Percentiles rank a stretch among this genome's conserved stretches.
These are phyloP conservation scores for Calycina herbarum DNA, from an alignment of 2,329 filamentous ascomycete species.

Conservation along the genomic window DNA sequence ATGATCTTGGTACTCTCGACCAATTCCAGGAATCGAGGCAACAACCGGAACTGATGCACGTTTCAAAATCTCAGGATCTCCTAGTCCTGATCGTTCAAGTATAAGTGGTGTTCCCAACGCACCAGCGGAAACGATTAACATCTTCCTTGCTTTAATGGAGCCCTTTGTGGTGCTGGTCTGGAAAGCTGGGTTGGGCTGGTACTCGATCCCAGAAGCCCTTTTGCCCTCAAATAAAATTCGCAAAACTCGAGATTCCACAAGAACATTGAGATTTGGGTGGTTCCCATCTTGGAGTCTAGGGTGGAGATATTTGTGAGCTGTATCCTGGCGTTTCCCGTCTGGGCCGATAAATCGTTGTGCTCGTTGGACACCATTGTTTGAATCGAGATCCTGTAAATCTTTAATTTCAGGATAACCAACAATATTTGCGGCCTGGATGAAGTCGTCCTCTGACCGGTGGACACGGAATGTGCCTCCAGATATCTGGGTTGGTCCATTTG, in stretches of 20 bases:
- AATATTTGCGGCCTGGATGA: conserved; percentile 47
- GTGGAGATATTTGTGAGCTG: conserved; percentile 53
- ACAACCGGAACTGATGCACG: conserved; percentile 45
- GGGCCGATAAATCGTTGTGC: conserved; percentile 47
- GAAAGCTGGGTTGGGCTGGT: conserved; percentile 45
- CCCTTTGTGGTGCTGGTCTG: conserved; percentile 22
- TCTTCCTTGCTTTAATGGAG: conserved; percentile 45
- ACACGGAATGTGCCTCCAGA: conserved; percentile 48
- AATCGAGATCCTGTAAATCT: conserved; percentile 52
- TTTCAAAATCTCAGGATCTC: conserved; percentile 47
- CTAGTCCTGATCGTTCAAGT: conserved; percentile 61
- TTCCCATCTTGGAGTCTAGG: conserved; percentile 46
- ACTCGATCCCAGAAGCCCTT: conserved; percentile 47
- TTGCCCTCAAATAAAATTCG: conserved; percentile 48
- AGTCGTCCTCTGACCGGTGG: conserved; percentile 44
- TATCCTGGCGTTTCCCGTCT: conserved; percentile 54
- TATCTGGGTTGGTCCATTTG: conserved; percentile 53
- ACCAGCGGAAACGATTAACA: conserved; percentile 48
- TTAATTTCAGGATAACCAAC: conserved; percentile 50
- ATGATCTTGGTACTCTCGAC: conserved; percentile 54
- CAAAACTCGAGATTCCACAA: conserved; percentile 54
- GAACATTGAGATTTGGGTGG: conserved; percentile 56
- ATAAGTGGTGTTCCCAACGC: conserved; percentile 40
- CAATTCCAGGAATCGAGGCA: conserved; percentile 49
- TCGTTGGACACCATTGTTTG: conserved; percentile 37